Conservation (phyloP, 1,284 basidiomycete genomes). For the Paramarasmius palmivorus region DNA sequence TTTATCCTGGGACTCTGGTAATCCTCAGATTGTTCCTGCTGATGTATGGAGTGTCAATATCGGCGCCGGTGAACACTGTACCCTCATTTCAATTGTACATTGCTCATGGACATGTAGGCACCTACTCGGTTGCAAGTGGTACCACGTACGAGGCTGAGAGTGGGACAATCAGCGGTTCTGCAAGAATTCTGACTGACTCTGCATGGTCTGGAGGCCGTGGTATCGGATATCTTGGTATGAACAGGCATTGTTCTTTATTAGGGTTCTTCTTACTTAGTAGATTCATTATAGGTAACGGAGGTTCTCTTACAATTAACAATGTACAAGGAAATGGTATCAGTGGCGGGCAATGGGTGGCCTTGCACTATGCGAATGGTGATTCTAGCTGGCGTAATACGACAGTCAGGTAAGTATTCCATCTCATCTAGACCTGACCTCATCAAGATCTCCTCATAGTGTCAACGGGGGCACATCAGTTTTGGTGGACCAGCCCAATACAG, state of each 20-base stretch:
- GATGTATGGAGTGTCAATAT: slow-evolving; percentile 61
- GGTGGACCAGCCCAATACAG: slow-evolving; percentile 60
- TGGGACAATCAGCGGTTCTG: slow-evolving; percentile 50
- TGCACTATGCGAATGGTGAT: slow-evolving; percentile 63
- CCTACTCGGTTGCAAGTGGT: slow-evolving; percentile 50
- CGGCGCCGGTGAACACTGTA: slow-evolving; percentile 31
- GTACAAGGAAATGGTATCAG: slow-evolving; percentile 51
- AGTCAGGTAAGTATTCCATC: slow-evolving; percentile 42
- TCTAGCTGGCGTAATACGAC: slow-evolving; percentile 60
- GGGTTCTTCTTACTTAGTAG: background rate
- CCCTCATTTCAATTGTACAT: background rate
- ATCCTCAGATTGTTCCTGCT: slow-evolving; percentile 52
- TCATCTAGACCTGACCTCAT: background rate
- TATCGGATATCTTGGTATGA: slow-evolving; percentile 55
- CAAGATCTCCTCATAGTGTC: slow-evolving; percentile 36
- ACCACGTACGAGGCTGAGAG: slow-evolving; percentile 59
- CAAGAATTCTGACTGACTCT: slow-evolving; percentile 41
- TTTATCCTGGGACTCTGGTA: slow-evolving; percentile 51
- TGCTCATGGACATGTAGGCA: slow-evolving; percentile 27
- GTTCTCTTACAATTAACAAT: slow-evolving; percentile 55
- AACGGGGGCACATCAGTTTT: slow-evolving; percentile 53
- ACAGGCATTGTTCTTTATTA: background rate
- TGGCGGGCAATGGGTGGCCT: slow-evolving; percentile 54
- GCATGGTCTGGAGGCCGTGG: slow-evolving; percentile 54
- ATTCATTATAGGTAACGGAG: slow-evolving; percentile 48